phyloP scores from a whole-genome alignment of 768 basidiomycete species.

The Lactarius akahatsu region DNA sequence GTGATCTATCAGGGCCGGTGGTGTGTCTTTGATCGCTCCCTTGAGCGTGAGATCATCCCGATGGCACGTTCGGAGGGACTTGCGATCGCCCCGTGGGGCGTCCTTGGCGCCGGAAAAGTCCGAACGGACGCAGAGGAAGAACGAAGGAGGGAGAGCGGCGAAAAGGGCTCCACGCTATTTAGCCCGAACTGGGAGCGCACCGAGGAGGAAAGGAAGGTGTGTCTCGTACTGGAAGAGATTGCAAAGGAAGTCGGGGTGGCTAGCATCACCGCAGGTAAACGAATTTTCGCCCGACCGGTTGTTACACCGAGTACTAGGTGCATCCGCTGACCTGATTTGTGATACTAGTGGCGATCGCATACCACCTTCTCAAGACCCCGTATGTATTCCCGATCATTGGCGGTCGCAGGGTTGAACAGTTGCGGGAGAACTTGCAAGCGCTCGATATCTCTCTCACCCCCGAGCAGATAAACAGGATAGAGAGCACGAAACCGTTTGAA shows the following conservation, averaged over 20 bases:
- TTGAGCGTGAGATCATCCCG: slow-evolving; percentile 45
- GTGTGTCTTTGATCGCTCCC: slow-evolving; percentile 37
- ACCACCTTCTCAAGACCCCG: slow-evolving; percentile 51
- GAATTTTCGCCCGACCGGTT: too few relatives aligned
- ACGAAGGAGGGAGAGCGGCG: slow-evolving; percentile 34
- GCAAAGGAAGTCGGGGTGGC: slow-evolving; percentile 50
- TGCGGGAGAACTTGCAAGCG: slow-evolving; percentile 51
- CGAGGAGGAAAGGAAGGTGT: slow-evolving; percentile 24
- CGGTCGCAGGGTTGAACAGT: slow-evolving; percentile 52
- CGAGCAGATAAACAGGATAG: slow-evolving; percentile 49
- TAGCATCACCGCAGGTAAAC: slow-evolving; percentile 47
- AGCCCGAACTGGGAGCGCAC: slow-evolving; percentile 21
- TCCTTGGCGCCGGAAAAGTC: slow-evolving; percentile 43
- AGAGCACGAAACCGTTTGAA: slow-evolving; percentile 39
- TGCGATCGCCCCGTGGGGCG: slow-evolving; percentile 46
- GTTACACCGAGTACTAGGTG: not conserved
- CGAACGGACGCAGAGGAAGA: slow-evolving; percentile 42
- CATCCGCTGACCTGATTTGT: not conserved
- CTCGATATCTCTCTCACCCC: slow-evolving; percentile 42
- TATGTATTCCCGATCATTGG: slow-evolving; percentile 51
- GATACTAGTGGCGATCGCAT: slow-evolving; percentile 49
- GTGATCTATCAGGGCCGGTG: slow-evolving; percentile 44
- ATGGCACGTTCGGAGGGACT: slow-evolving; percentile 37
- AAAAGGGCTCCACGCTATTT: slow-evolving; percentile 37
- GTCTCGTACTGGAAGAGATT: slow-evolving; percentile 41